phyloP scores from a whole-genome alignment of 2,329 filamentous ascomycete species.

The Zelopaecilomyces penicillatus region DNA sequence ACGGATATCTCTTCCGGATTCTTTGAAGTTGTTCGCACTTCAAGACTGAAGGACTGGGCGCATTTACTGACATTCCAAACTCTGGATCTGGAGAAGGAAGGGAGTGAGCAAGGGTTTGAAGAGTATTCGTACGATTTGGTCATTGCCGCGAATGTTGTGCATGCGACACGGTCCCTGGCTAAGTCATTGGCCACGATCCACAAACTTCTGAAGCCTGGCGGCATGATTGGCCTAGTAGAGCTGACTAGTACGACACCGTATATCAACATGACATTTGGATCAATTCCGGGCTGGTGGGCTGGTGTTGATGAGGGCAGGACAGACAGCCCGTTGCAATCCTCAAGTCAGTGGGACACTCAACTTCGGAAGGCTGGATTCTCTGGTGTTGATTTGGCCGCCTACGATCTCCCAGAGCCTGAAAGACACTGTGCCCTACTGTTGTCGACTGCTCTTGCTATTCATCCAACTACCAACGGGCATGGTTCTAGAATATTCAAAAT shows the following conservation, averaged over 20 bases:
- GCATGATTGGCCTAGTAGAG: constrained; percentile 23
- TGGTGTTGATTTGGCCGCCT: constrained; percentile 2
- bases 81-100: constrained; percentile 26
- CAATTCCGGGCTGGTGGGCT: constrained; percentile 4
- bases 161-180: constrained; percentile 20
- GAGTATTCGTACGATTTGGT: constrained; percentile 19
- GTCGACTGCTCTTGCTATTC: background rate
- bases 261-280: constrained; percentile 4
- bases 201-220: constrained; percentile 21
- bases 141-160: constrained; percentile 23
- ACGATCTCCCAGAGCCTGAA: constrained; percentile 3
- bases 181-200: constrained; percentile 16
- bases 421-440: constrained; percentile 1
- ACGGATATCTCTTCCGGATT: constrained; percentile 32
- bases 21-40: constrained; percentile 23
- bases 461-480: too few species aligned
- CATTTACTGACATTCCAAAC: constrained; percentile 23
- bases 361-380: constrained; percentile 6
- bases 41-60: constrained; percentile 13
- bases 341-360: constrained; percentile 1
- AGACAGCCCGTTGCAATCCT: constrained; percentile 2
- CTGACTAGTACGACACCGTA: constrained; percentile 6
- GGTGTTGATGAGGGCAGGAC: constrained; percentile 1
- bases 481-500: too few species aligned
- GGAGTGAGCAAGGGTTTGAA: constrained; percentile 18